Evolutionary conservation across 2,329 filamentous ascomycete genomes (phyloP), one percentile per base, ranked within the genome.

Genomic region (Neofusicoccum parvum): DNA sequence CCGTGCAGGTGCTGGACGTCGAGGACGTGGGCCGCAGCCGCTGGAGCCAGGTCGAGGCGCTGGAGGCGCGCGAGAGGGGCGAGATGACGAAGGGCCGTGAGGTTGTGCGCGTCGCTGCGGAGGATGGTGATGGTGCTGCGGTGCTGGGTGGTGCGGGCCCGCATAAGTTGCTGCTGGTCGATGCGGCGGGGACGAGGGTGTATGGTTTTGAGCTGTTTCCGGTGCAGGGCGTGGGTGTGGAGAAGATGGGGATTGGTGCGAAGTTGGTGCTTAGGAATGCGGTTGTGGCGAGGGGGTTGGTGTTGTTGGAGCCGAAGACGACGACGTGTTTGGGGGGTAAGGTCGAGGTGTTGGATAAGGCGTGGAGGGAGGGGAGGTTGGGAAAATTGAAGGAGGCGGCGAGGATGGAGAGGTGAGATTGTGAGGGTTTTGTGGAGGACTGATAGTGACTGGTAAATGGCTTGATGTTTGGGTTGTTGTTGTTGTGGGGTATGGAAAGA

Each of bases 31-130:
- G 89, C 2, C 84, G 86, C 62, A 92, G 90, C 71, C 86, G 90
- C 60, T 96, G 94, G 92, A 90, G 92, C 69, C 92, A 97, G 76
- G 86, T 97, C 37, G 92, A 97, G 76, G 88, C 89, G 39, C 87
- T 95, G 6, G 91, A 94, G 76, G 86, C 88, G 49, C 82, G 88
- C 50, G 88, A 90, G 72, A 84, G 90, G 12, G 92, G 92, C 0
- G 91, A 94, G 79, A 86, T 82, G 69, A 92, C 85, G 0, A 86
- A 87, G 46, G 95, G 95, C 0, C 81, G 93, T 10, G 91, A 97
- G 75, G 87, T 99, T 36, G 87, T 98, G 17, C 86, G 94, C 3
- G 86, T 95, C 0, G 84, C 88, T 0, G 76, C 72, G 14, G 74
- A 75, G 14, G 74, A 76, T 32, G 70, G 70, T 1, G 68, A 66